Percentiles rank a stretch among this genome's conserved stretches.
phyloP scores from a whole-genome alignment of 1,284 basidiomycete species.

The Pascua guehoae region DNA sequence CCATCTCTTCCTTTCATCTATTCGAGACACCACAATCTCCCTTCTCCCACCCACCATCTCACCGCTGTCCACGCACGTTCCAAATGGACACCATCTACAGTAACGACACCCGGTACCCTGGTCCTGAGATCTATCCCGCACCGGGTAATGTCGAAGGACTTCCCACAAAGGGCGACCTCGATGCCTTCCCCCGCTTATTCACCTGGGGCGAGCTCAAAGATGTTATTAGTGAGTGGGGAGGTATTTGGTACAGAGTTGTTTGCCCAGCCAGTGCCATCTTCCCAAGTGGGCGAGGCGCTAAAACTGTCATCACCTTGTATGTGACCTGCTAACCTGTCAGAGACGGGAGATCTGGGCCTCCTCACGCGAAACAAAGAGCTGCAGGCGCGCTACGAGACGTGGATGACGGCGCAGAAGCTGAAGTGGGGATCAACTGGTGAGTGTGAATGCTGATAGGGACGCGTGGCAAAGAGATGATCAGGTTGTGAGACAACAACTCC shows the following conservation, averaged over 20 bases:
- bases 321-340: slow-evolving; percentile 8
- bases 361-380: slow-evolving; percentile 42
- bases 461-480: too few species aligned
- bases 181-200: slow-evolving; percentile 41
- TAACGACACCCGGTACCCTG: slow-evolving; percentile 27
- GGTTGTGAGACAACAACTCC: too few species aligned
- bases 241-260: neutral
- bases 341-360: slow-evolving; percentile 27
- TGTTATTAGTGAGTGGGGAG: slow-evolving; percentile 30
- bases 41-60: too few species aligned
- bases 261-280: neutral
- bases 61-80: too few species aligned
- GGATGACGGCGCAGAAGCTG: slow-evolving; percentile 35
- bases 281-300: too few species aligned
- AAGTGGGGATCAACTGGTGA: slow-evolving; percentile 42
- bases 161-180: slow-evolving; percentile 42
- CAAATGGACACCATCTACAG: too few species aligned
- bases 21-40: too few species aligned
- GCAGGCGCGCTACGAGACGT: slow-evolving; percentile 42
- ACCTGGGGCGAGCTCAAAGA: slow-evolving; percentile 47
- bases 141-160: slow-evolving; percentile 34
- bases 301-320: too few species aligned
- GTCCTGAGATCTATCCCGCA: slow-evolving; percentile 27
- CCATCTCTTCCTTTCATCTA: too few species aligned
- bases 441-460: slow-evolving; percentile 2